phyloP scores from a whole-genome alignment of 306 rosid genomes.

The Gastrolobium villosum region DNA sequence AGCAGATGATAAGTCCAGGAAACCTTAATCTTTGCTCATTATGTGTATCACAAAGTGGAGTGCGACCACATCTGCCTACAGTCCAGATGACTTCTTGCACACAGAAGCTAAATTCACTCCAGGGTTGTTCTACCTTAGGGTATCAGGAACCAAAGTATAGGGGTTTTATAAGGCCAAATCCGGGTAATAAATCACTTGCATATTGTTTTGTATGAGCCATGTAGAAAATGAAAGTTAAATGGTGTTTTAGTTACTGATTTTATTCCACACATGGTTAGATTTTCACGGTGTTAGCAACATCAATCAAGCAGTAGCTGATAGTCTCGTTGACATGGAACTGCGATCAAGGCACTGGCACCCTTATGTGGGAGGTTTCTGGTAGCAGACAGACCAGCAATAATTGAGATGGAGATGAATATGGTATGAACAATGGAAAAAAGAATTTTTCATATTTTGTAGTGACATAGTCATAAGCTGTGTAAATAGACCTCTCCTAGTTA shows the following conservation, averaged over 20 bases:
- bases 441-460: conserved; percentile 23
- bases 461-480: conserved; percentile 10
- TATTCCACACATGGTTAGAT: conserved; percentile 39
- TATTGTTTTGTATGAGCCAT: conserved; percentile 6
- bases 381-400: conserved; percentile 26
- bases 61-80: conserved; percentile 35
- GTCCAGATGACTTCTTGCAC: conserved; percentile 44
- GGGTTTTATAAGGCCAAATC: conserved; percentile 20
- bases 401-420: conserved; percentile 28
- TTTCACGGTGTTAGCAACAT: conserved; percentile 36
- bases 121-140: conserved; percentile 28
- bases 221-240: conserved; percentile 26
- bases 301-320: conserved; percentile 29
- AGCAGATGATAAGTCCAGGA: conserved; percentile 35
- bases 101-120: conserved; percentile 45
- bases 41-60: conserved; percentile 31
- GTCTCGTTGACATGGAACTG: conserved; percentile 34
- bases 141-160: conserved; percentile 39
- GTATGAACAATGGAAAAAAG: not conserved
- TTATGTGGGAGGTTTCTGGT: conserved; percentile 31
- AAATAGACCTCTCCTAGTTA: conserved; percentile 10
- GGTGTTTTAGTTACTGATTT: conserved; percentile 30
- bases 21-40: conserved; percentile 24
- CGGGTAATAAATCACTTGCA: conserved; percentile 45
- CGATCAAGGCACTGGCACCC: conserved; percentile 39